Evolutionary conservation across 1,284 basidiomycete genomes (phyloP), one percentile per base, ranked within the genome.

Genomic region (Marasmius tenuissimus): DNA sequence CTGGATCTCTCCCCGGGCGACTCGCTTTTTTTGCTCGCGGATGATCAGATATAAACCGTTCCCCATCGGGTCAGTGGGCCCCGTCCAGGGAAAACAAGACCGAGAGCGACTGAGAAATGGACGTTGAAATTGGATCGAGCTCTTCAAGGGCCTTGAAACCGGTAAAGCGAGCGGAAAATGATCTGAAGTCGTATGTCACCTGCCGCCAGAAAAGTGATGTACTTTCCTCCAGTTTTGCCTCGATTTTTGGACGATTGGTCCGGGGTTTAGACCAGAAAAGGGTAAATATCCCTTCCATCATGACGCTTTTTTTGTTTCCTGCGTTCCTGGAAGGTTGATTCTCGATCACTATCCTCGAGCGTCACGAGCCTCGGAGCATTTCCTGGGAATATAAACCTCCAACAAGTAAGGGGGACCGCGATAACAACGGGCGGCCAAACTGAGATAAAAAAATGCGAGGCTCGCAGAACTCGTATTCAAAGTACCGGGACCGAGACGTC

Each of bases 291-390:
- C 51, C 59, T 59, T 63, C 62, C 59, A 63, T 63, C 62, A 61
- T 63, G 57, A 63, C 59, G 56, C 56, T 33, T 37, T 54, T 38
- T 35, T 18, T 54, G 33, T 54, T 54, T 27, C 34, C 20, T 14
- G 18, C 14, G 62, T 63, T 38, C 62, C 62, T 63, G 61, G 56
- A 37, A 58, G 54, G 57, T 47, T 51, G 42, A 47, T 59, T 54
- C 55, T 61, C 53, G 60, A 57, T 61, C 60, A 56, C 39, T 14
- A 47, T 57, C 52, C 49, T 60, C 59, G 62, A 63, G 57, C 50
- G 57, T 57, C 59, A 60, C 59, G 58, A 48, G 59, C 34, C 52
- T 54, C 57, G 16, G 48, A 37, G 57, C 14, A 9, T 39, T 51
- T 38, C 62, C 59, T 63, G 62, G 58, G 62, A 63, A 60, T 8